Evolutionary conservation across 495 filamentous ascomycete species (phyloP).

Genomic region (Astrothelium subdiscretum): DNA sequence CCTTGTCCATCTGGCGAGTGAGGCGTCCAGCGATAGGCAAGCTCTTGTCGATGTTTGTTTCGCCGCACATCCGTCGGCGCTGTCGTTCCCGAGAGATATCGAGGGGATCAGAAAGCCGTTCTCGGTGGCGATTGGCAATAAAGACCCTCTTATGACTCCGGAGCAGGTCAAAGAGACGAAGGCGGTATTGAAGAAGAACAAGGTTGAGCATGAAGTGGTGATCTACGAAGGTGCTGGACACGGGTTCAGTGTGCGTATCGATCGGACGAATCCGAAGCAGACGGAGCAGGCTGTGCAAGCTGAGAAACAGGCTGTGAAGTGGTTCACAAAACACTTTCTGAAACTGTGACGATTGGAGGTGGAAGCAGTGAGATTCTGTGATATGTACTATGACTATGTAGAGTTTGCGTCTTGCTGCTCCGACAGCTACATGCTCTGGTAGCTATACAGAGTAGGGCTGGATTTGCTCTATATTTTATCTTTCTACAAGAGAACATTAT

Average conservation of each 20-base stretch:
- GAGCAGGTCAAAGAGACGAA: constrained; percentile 33
- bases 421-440: too few species aligned
- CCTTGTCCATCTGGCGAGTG: constrained; percentile 14
- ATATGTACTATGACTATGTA: neutral
- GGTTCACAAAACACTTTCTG: constrained; percentile 33
- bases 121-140: constrained; percentile 43
- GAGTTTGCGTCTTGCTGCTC: neutral
- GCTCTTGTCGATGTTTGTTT: constrained; percentile 41
- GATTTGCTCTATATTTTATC: too few species aligned
- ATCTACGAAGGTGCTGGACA: constrained; percentile 47
- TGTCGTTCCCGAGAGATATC: constrained; percentile 44
- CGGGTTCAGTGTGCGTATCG: constrained; percentile 43
- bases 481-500: too few species aligned
- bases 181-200: constrained; percentile 33
- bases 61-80: constrained; percentile 41
- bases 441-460: too few species aligned
- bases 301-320: constrained; percentile 45
- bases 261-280: constrained; percentile 34
- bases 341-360: neutral
- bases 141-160: constrained; percentile 35
- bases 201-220: constrained; percentile 35
- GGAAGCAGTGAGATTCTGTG: neutral
- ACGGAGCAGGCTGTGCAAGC: constrained; percentile 33
- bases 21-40: constrained; percentile 8
- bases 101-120: constrained; percentile 40